Conservation (phyloP, 495 filamentous ascomycete genomes). For the Trichoderma asperelloides region DNA sequence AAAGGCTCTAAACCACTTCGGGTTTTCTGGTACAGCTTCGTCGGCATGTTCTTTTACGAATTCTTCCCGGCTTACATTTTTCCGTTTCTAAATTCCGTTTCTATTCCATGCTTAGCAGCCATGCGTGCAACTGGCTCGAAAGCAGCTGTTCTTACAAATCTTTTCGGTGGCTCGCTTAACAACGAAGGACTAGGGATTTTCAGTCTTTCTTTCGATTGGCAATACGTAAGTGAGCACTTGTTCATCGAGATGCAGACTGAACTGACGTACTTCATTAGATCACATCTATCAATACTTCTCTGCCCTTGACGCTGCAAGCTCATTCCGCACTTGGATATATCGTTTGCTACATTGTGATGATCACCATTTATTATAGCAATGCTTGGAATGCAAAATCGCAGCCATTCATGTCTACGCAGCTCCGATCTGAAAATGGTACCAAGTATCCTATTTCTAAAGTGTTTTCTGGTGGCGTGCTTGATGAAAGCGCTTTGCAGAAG, state of each 20-base stretch:
- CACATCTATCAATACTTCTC: conserved; percentile 13
- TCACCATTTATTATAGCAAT: conserved; percentile 34
- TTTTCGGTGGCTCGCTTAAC: conserved; percentile 14
- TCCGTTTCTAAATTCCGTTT: conserved; percentile 16
- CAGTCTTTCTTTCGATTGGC: conserved; percentile 19
- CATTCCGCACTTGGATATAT: conserved; percentile 29
- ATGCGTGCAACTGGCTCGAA: conserved; percentile 16
- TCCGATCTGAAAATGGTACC: not conserved
- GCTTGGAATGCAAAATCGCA: conserved; percentile 13
- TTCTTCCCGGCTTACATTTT: conserved; percentile 21
- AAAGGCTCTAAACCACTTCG: conserved; percentile 15
- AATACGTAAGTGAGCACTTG: conserved; percentile 14
- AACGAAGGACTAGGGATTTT: conserved; percentile 17
- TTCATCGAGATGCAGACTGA: not conserved
- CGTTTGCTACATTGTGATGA: conserved; percentile 40
- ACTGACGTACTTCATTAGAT: conserved; percentile 8
- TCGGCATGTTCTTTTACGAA: conserved; percentile 17
- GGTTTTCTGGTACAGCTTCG: conserved; percentile 16
- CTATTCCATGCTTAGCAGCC: conserved; percentile 17
- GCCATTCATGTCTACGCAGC: not conserved
- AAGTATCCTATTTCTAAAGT: not conserved
- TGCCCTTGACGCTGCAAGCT: conserved; percentile 19
- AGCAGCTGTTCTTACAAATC: conserved; percentile 3
- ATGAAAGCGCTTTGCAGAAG: not conserved
- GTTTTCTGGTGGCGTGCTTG: not conserved